These are phyloP conservation scores for Martensiomyces pterosporus DNA, from an alignment of 192 early-diverging fungal species.

Conservation along the genomic window DNA sequence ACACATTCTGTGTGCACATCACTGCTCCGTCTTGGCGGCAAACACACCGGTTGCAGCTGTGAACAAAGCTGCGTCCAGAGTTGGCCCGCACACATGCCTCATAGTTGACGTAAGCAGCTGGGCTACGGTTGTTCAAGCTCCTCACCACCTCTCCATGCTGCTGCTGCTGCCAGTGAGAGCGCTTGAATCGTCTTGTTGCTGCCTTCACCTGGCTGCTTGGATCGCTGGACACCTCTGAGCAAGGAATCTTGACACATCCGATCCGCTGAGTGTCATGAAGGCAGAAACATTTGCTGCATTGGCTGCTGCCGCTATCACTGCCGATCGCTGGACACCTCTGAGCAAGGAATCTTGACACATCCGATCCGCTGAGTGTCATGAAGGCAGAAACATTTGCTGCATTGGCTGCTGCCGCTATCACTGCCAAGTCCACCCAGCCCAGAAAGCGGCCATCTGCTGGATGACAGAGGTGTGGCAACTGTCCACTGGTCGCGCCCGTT, in stretches of 20 bases:
- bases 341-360: slow-evolving; percentile 10
- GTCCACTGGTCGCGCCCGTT: slow-evolving; percentile 26
- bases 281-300: slow-evolving; percentile 34
- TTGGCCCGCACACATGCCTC: slow-evolving; percentile 35
- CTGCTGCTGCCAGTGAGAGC: too few relatives aligned
- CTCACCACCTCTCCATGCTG: too few relatives aligned
- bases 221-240: slow-evolving; percentile 5
- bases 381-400: slow-evolving; percentile 36
- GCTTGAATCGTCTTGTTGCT: too few relatives aligned
- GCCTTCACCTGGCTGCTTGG: too few relatives aligned
- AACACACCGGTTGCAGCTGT: slow-evolving; percentile 10
- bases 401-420: neutral
- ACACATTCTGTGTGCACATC: slow-evolving; percentile 2
- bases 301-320: neutral
- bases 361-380: slow-evolving; percentile 32
- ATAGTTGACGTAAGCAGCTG: slow-evolving; percentile 22
- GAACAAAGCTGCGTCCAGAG: slow-evolving; percentile 6
- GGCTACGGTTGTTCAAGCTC: too few relatives aligned
- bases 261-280: slow-evolving; percentile 30
- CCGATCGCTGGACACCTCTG: slow-evolving; percentile 2
- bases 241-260: slow-evolving; percentile 14
- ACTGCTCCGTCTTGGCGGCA: slow-evolving; percentile 30
- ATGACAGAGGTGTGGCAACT: neutral
- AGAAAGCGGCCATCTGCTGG: neutral
- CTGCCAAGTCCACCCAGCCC: neutral